Base-by-base conservation (phyloP, 495 filamentous ascomycete species). In the Arthonia radiata region DNA sequence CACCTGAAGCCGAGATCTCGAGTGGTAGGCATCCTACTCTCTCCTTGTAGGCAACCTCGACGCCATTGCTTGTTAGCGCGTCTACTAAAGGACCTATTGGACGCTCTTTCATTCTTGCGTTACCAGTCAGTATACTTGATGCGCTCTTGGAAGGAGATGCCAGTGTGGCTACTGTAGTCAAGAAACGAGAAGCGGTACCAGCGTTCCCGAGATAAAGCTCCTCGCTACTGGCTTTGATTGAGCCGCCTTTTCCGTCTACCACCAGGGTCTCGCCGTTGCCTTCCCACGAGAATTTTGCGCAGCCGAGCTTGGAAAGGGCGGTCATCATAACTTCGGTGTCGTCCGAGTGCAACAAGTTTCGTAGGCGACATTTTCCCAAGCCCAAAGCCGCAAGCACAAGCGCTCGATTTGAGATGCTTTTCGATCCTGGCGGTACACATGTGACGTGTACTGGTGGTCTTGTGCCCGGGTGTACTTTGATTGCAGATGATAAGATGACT, bases 311-410 rank as follows among this genome's bases (percentile, higher is more conserved):
- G 11, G 64, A 61, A 31, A 99, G 55, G 23, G 86, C 89, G 31
- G 74, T 79, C 29, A 99, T 52, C 86, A 94, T 99, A 47, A 76
- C 78, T 46, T 93, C 79, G 3, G 81, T 92, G 43, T 99, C 86
- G 40, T 93, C 86, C 2, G 86, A 94, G 49, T 93, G 81, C 7
- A 99, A 58, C 11, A 99, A 58, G 34, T 93, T 93, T 42, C 62
- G 76, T 39, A 99, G 70, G 14, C 78, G 69, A 39, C 80, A 92
- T 13, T 67, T 67, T 18, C 86, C 86, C 24, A 71, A 65, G 3
- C 80, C 81, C 10, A 99, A 69, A 2, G 86, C 89, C 26, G 86
- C 86, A 33, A 99, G 59, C 15, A 94, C 67, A 23, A 99, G 59
- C 22, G 86, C 81, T 26, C 86, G 69, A 52, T 99, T 99, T 1